Evolutionary conservation across 2,329 filamentous ascomycete genomes (phyloP).

Genomic region (Alternaria hordeiaustralica): DNA sequence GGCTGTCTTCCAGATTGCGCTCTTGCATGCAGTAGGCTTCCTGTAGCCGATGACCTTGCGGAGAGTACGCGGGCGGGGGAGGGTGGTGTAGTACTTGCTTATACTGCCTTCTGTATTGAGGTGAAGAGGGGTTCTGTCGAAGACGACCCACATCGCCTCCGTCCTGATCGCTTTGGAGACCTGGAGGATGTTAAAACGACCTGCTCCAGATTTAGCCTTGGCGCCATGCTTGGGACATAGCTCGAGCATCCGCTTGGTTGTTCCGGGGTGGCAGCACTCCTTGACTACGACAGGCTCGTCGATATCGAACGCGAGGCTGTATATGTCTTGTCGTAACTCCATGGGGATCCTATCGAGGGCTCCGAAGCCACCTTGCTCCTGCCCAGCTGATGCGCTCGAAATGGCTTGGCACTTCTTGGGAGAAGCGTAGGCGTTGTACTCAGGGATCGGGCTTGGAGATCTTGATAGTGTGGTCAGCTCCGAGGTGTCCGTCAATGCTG

Average conservation of each 20-base stretch:
- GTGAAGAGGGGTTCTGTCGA: conserved; percentile 3
- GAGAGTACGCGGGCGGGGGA: not conserved
- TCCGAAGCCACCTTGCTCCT: conserved; percentile 8
- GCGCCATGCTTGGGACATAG: conserved; percentile 21
- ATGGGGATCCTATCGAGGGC: conserved; percentile 11
- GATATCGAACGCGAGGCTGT: conserved; percentile 10
- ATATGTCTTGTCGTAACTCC: conserved; percentile 21
- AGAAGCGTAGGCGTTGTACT: not conserved
- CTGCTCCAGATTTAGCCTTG: not conserved
- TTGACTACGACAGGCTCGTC: conserved; percentile 13
- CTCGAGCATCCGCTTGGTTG: conserved; percentile 16
- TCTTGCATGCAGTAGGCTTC: not conserved
- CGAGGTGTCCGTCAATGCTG: not conserved
- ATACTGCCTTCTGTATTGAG: conserved; percentile 3
- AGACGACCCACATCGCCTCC: conserved; percentile 21
- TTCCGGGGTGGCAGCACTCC: conserved; percentile 18
- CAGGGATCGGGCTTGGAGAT: not conserved
- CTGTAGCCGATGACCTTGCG: not conserved
- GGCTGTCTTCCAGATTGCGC: conserved; percentile 17
- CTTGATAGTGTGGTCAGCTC: not conserved
- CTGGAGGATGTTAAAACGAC: conserved; percentile 21
- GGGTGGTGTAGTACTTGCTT: conserved; percentile 1
- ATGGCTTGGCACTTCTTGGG: not conserved
- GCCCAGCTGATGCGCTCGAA: not conserved
- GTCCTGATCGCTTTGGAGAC: conserved; percentile 11